Conservation (phyloP, 345 rosid genomes). For the Populus euphratica region DNA sequence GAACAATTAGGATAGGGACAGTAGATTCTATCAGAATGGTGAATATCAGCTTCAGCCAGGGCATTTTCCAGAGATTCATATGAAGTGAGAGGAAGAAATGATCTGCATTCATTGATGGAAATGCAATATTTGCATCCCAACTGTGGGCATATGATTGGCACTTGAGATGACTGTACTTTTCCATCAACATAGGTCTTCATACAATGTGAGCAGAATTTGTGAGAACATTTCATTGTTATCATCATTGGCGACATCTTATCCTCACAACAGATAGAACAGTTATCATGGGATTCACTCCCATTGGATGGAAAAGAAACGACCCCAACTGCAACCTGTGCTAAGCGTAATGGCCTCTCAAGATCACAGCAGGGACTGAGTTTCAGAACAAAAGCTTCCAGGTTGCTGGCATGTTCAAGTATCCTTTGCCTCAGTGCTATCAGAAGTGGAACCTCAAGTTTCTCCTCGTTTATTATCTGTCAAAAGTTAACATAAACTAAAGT, state of each 20-base stretch:
- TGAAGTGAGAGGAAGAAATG: slow-evolving; percentile 64
- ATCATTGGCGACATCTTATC: slow-evolving; percentile 75
- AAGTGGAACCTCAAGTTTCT: slow-evolving; percentile 60
- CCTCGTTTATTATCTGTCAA: slow-evolving; percentile 58
- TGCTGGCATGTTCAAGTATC: slow-evolving; percentile 55
- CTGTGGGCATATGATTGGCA: slow-evolving; percentile 90
- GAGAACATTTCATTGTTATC: slow-evolving; percentile 73
- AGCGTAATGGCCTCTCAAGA: slow-evolving; percentile 55
- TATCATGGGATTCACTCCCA: slow-evolving; percentile 45
- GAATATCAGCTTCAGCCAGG: slow-evolving; percentile 61
- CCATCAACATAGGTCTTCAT: slow-evolving; percentile 85
- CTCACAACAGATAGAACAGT: slow-evolving; percentile 85
- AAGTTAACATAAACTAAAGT: slow-evolving; percentile 17
- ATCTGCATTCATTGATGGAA: slow-evolving; percentile 56
- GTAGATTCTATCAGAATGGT: slow-evolving; percentile 59
- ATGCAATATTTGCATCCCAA: slow-evolving; percentile 71
- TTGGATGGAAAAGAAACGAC: slow-evolving; percentile 47
- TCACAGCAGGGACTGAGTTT: slow-evolving; percentile 50
- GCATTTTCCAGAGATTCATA: slow-evolving; percentile 57
- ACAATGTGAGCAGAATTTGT: slow-evolving; percentile 93
- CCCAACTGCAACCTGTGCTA: slow-evolving; percentile 84
- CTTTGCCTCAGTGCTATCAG: slow-evolving; percentile 72
- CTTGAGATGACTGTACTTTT: slow-evolving; percentile 69
- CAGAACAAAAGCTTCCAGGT: slow-evolving; percentile 64
- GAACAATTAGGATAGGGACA: slow-evolving; percentile 90